Evolutionary conservation across 208 protist species (phyloP).

Genomic region (Giardia muris): DNA sequence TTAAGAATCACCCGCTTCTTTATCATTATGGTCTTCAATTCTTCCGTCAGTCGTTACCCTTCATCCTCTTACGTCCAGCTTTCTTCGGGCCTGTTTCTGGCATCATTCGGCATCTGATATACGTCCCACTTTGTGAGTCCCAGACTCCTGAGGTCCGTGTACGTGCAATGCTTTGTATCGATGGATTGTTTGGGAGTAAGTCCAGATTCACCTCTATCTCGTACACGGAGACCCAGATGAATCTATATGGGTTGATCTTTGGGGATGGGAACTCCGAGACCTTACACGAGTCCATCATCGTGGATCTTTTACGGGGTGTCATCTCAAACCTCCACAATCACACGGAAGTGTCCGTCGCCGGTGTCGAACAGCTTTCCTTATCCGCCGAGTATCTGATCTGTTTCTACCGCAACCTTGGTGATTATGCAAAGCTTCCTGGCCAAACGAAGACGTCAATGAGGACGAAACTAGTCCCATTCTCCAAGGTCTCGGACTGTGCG

Average conservation of each 20-base stretch:
- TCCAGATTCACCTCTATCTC: not conserved
- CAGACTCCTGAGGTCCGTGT: not conserved
- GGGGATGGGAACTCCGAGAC: not conserved
- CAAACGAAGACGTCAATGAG: not conserved
- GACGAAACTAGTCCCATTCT: not conserved
- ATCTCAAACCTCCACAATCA: not conserved
- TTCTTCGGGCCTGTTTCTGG: not conserved
- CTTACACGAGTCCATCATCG: not conserved
- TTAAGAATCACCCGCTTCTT: not conserved
- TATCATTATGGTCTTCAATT: not conserved
- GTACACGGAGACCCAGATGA: not conserved
- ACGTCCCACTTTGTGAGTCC: not conserved
- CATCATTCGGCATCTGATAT: not conserved
- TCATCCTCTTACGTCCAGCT: not conserved
- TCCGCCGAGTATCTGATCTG: not conserved
- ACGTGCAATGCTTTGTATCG: not conserved
- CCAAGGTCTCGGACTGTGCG: not conserved
- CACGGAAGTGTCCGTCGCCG: not conserved
- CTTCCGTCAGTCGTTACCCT: not conserved
- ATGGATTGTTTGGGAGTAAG: not conserved
- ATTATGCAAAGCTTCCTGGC: not conserved
- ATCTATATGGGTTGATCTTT: not conserved
- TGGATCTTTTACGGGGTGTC: not conserved
- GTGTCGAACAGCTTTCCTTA: not conserved
- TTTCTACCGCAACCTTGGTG: not conserved